phyloP scores from a whole-genome alignment of 1,139 yeast species.

The Debaryomyces sp. region DNA sequence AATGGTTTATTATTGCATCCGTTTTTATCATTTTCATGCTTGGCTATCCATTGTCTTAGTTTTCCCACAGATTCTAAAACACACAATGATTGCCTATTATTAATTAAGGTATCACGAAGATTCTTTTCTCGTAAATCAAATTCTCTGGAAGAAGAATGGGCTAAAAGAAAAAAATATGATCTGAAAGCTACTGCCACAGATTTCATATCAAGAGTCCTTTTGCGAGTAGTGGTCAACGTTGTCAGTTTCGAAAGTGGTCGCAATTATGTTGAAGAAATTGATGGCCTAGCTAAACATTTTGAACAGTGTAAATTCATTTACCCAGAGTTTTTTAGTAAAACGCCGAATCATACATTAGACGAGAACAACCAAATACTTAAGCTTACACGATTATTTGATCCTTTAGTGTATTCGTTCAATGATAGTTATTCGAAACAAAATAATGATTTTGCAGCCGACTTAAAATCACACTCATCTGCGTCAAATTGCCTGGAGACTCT shows the following conservation, averaged over 20 bases:
- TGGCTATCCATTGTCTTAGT: constrained; percentile 36
- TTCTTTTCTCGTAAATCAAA: constrained; percentile 17
- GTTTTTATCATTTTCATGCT: constrained; percentile 34
- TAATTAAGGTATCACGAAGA: constrained; percentile 29
- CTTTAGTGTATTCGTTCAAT: not conserved
- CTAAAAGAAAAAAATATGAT: not conserved
- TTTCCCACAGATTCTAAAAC: constrained; percentile 31
- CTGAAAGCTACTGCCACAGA: constrained; percentile 12
- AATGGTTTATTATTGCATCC: constrained; percentile 40
- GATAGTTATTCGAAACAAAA: not conserved
- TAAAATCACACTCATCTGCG: not conserved
- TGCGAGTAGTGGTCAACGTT: constrained; percentile 21
- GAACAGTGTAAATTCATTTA: constrained; percentile 17
- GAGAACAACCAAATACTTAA: not conserved
- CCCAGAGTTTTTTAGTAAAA: constrained; percentile 23
- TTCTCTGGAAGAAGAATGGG: not conserved
- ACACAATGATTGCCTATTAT: constrained; percentile 30
- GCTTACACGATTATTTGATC: not conserved
- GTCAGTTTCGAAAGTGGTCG: constrained; percentile 14
- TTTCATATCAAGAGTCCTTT: constrained; percentile 20
- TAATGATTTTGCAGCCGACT: not conserved
- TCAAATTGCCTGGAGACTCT: not conserved
- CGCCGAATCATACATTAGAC: not conserved
- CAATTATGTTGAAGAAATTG: constrained; percentile 15
- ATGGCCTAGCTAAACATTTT: constrained; percentile 22